Base-by-base conservation (phyloP, 2,329 filamentous ascomycete species). In the Fusarium temperatum region DNA sequence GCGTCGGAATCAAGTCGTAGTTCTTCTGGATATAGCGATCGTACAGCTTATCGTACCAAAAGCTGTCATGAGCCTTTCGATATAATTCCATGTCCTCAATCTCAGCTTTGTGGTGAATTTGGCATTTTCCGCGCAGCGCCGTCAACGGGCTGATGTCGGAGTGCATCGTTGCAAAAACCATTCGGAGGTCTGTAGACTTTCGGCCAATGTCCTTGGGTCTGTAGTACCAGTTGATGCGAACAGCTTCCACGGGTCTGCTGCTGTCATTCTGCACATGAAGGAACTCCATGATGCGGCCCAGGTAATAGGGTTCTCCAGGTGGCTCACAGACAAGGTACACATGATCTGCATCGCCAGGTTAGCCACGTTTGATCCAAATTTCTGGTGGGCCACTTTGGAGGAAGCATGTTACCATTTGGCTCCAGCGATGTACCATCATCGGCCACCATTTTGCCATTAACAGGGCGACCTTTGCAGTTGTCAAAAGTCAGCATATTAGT, bases 171-270 rank as follows among this genome's bases (percentile, higher is more conserved):
- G 95, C 96, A 84, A 96, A 98, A 59, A 99, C 91, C 78, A 96
- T 88, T 71, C 96, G 93, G 68, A 94, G 96, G 86, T 99, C 96
- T 81, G 93, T 92, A 77, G 94, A 92, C 84, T 95, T 96, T 77
- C 95, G 94, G 76, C 94, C 94, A 80, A 98, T 97, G 84, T 99
- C 96, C 83, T 96, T 95, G 64, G 96, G 96, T 45, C 96, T 91
- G 83, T 98, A 98, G 84, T 96, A 98, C 96, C 96, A 99, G 85
- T 99, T 99, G 80, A 98, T 93, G 76, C 95, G 92, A 78, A 99
- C 84, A 47, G 94, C 91, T 80, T 98, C 96, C 73, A 99, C 91
- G 2, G 93, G 92, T 67, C 91, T 89, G 62, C 87, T 88, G 41
- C 87, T 84, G 81, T 95, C 90, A 80, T 96, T 94, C 78, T 95